Percentiles rank a stretch among this genome's conserved stretches.
phyloP scores from a whole-genome alignment of 2,329 filamentous ascomycete species.

The Pseudogymnoascus sp. region DNA sequence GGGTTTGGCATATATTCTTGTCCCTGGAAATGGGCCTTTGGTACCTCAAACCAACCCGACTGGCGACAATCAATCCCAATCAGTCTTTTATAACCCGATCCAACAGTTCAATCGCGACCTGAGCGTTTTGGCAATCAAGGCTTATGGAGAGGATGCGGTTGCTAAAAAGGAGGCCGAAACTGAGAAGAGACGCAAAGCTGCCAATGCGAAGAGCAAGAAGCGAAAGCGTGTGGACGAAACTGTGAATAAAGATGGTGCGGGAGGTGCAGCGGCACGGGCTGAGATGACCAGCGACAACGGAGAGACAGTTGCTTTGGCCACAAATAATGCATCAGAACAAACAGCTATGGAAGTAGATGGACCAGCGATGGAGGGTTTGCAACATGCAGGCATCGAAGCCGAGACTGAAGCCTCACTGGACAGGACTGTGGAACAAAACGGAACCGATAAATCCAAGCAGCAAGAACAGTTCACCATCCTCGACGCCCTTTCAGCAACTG shows the following conservation, averaged over 20 bases:
- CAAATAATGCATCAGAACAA: background rate
- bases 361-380: background rate
- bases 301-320: background rate
- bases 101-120: slow-evolving; percentile 98
- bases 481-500: slow-evolving; percentile 89
- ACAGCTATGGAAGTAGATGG: background rate
- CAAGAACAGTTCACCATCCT: slow-evolving; percentile 62
- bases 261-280: slow-evolving; percentile 27
- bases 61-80: slow-evolving; percentile 54
- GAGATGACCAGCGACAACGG: background rate
- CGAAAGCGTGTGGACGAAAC: slow-evolving; percentile 35
- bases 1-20: slow-evolving; percentile 59
- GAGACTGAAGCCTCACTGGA: background rate
- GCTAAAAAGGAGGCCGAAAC: slow-evolving; percentile 37
- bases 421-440: background rate
- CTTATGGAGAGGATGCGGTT: slow-evolving; percentile 65
- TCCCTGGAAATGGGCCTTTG: slow-evolving; percentile 44
- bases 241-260: slow-evolving; percentile 22
- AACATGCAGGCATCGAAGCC: background rate
- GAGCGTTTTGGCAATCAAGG: slow-evolving; percentile 84
- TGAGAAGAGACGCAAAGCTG: slow-evolving; percentile 33
- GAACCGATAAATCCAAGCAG: background rate
- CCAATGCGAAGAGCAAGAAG: slow-evolving; percentile 31
- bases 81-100: slow-evolving; percentile 98
- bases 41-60: slow-evolving; percentile 35